Conservation (phyloP, 352 stramenopile genomes). For the Phytophthora multivora region DNA sequence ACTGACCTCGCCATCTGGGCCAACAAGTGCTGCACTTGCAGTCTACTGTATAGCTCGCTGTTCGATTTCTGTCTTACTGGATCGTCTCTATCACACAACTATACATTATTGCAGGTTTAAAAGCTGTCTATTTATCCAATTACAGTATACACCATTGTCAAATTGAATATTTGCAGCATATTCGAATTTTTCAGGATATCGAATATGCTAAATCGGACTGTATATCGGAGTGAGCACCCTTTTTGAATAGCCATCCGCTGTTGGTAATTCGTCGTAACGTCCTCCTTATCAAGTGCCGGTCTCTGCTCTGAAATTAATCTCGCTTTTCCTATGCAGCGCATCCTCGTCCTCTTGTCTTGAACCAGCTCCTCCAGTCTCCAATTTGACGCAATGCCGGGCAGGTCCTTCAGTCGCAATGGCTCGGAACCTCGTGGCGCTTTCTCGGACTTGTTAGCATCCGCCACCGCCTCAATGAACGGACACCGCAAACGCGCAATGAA, state of each 20-base stretch:
- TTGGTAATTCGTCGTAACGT: not conserved
- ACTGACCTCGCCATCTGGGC: not conserved
- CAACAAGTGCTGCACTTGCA: too few species aligned
- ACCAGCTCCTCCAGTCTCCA: not conserved
- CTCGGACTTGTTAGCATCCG: not conserved
- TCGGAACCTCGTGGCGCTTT: not conserved
- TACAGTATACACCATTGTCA: too few species aligned
- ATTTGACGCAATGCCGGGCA: constrained; percentile 10
- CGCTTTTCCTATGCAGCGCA: not conserved
- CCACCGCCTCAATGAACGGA: not conserved
- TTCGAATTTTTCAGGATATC: too few species aligned
- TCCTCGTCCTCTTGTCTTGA: not conserved
- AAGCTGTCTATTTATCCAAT: too few species aligned
- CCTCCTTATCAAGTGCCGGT: not conserved
- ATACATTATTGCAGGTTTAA: too few species aligned
- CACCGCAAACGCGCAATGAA: not conserved
- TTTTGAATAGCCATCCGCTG: not conserved
- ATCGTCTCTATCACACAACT: too few species aligned
- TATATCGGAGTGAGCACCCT: constrained; percentile 3
- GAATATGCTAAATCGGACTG: constrained; percentile 6
- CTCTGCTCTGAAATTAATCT: not conserved
- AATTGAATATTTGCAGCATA: too few species aligned
- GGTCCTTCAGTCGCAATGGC: constrained; percentile 1
- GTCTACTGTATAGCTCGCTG: too few species aligned
- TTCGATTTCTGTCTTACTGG: constrained; percentile 5